phyloP scores from a whole-genome alignment of 2,329 filamentous ascomycete genomes.

The Zymoseptoria brevis region DNA sequence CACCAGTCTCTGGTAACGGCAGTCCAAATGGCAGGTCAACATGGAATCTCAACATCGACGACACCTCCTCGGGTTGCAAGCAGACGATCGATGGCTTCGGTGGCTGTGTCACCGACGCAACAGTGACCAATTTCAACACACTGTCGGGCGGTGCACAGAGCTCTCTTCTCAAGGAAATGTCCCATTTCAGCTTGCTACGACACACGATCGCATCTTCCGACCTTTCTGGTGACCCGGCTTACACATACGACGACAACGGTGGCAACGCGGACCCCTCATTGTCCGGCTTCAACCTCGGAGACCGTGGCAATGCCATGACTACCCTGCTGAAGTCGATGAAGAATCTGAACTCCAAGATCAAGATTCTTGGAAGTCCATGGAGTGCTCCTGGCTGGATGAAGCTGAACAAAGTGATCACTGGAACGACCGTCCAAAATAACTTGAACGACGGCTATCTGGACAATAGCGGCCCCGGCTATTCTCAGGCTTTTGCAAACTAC shows the following conservation, averaged over 20 bases:
- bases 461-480: constrained; percentile 9
- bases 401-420: constrained; percentile 6
- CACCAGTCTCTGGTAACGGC: background rate
- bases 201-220: constrained; percentile 17
- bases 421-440: constrained; percentile 10
- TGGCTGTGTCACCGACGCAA: constrained; percentile 16
- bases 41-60: constrained; percentile 19
- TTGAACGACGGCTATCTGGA: constrained; percentile 12
- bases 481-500: constrained; percentile 13
- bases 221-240: constrained; percentile 11
- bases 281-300: constrained; percentile 11
- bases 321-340: constrained; percentile 12
- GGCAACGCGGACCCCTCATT: constrained; percentile 8
- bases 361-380: constrained; percentile 14
- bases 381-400: constrained; percentile 19
- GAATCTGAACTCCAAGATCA: constrained; percentile 6
- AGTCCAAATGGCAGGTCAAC: background rate
- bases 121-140: constrained; percentile 11
- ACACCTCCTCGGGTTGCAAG: constrained; percentile 13
- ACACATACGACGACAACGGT: constrained; percentile 16
- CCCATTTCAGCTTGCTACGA: constrained; percentile 15
- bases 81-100: constrained; percentile 16
- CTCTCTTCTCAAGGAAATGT: constrained; percentile 8
- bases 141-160: constrained; percentile 8
- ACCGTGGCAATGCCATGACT: constrained; percentile 15